These are phyloP conservation scores for Protea cynaroides DNA, from an alignment of 164 flowering plant genomes.

Conservation along the genomic window DNA sequence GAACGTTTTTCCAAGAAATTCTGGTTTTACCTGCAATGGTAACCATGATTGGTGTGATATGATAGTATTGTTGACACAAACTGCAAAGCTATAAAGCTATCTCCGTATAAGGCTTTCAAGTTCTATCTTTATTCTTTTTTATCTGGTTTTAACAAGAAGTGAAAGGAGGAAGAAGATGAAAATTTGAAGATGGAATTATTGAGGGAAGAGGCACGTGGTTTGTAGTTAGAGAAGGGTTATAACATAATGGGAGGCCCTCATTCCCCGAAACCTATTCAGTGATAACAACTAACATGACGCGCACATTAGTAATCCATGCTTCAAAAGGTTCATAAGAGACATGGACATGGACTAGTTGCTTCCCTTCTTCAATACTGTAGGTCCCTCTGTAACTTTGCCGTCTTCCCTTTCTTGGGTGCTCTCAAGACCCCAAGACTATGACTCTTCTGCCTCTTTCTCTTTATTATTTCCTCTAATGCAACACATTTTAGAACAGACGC, in stretches of 20 bases:
- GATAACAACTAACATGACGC: conserved; percentile 23
- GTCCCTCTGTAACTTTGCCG: background rate
- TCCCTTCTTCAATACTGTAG: conserved; percentile 20
- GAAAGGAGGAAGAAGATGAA: background rate
- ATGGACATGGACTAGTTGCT: conserved; percentile 22
- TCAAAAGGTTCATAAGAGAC: conserved; percentile 20
- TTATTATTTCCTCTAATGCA: background rate
- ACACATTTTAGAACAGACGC: background rate
- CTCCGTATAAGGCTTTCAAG: no score
- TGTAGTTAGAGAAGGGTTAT: conserved; percentile 46
- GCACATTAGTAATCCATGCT: conserved; percentile 31
- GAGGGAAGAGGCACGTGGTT: conserved; percentile 36
- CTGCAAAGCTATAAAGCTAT: no score
- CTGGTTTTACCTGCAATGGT: no score
- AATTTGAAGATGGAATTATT: conserved; percentile 12
- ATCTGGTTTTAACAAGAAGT: background rate
- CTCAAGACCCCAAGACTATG: background rate
- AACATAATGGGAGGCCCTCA: conserved; percentile 44
- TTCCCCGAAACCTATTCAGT: conserved; percentile 2
- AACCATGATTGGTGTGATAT: no score
- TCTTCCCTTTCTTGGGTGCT: background rate
- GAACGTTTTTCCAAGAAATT: no score
- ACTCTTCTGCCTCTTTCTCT: background rate
- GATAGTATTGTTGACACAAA: no score
- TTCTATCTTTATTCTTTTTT: no score